Base-by-base conservation (phyloP, 192 early-diverging fungal species). In the Coemansia asiatica region DNA sequence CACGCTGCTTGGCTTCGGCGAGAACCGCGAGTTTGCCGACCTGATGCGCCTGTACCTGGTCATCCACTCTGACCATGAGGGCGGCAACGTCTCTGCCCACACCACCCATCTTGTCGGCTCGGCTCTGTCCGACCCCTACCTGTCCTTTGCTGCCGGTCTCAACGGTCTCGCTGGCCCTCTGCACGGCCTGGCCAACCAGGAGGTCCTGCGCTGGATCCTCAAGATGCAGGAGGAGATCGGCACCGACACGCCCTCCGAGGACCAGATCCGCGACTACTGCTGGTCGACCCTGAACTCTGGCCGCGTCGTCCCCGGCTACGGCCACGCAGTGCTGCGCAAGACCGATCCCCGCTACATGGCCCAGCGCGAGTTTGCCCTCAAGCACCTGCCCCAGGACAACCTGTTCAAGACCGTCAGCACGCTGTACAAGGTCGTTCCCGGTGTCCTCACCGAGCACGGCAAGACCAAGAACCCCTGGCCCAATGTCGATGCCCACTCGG, bases 401-500 rank as follows among this genome's bases (percentile, higher is more conserved):
- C 85, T 97, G 75, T 97, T 99, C 90, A 92, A 95, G 87, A 86
- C 96, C 44, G 95, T 97, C 74, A 90, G 90, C 82, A 87, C 95
- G 68, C 75, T 99, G 65, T 99, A 97, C 91, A 95, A 94, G 87
- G 93, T 99, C 58, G 94, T 91, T 19, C 97, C 97, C 13, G 91
- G 90, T 60, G 92, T 97, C 54, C 86, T 99, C 44, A 94, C 90
- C 61, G 94, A 99, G 86, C 97, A 99, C 85, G 97, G 97, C 69
- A 99, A 97, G 91, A 97, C 95, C 89, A 97, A 96, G 91, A 99
- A 99, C 91, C 97, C 97, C 64, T 99, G 92, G 92, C 97, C 97
- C 82, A 99, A 99, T 83, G 95, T 99, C 44, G 97, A 99, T 77
- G 95, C 95, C 53, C 97, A 99, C 91, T 93, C 91, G 57, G 97